Evolutionary conservation across 2,329 filamentous ascomycete species (phyloP), one percentile per base, ranked within the genome.

Genomic region (Botrytis fabae): DNA sequence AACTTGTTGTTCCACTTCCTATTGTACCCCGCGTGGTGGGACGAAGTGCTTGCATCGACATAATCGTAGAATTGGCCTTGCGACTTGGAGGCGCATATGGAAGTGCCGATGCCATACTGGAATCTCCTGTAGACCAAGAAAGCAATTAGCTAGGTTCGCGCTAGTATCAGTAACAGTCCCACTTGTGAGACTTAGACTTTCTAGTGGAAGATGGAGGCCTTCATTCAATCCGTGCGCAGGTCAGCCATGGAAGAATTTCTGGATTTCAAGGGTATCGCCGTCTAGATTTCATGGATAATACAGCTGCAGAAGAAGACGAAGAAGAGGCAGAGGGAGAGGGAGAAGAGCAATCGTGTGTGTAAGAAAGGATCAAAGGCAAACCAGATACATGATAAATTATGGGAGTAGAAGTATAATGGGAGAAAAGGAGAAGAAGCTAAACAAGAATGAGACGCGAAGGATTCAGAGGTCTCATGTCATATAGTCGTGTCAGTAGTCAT

Each of bases 1-100:
- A 80, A 71, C 74, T 76, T 46, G 51, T 64, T 42, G 79, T 78
- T 35, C 68, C 74, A 42, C 76, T 77, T 20, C 71, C 75, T 32
- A 73, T 71, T 60, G 77, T 77, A 48, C 76, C 77, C 73, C 77
- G 74, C 32, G 76, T 77, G 44, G 75, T 77, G 54, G 77, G 78
- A 75, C 77, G 77, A 68, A 75, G 74, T 73, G 73, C 69, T 72
- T 77, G 75, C 75, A 77, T 73, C 65, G 75, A 71, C 66, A 72
- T 70, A 61, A 75, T 76, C 28, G 75, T 73, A 18, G 71, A 68
- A 69, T 73, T 76, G 25, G 73, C 72, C 65, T 73, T 75, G 62
- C 70, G 74, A 70, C 77, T 74, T 62, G 75, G 69, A 63, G 72
- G 70, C 48, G 71, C 63, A 65, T 69, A 73, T 46, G 76, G 72